phyloP scores from a whole-genome alignment of 2,329 filamentous ascomycete species.

The Alternaria alternata region DNA sequence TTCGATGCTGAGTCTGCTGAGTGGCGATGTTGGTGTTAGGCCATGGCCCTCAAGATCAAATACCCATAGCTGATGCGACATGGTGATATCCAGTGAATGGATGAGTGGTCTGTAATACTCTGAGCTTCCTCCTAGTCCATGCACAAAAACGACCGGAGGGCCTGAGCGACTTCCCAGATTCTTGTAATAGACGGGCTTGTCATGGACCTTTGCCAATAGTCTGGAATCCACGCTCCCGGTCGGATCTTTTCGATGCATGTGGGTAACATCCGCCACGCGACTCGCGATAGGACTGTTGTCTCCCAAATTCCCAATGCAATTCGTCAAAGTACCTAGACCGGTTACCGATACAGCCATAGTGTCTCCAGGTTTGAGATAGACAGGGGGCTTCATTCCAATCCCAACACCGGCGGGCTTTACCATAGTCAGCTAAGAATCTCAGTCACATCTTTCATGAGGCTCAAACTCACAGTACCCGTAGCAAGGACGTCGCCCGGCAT shows the following conservation, averaged over 20 bases:
- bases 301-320: not conserved
- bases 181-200: not conserved
- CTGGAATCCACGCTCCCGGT: not conserved
- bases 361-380: slow-evolving; percentile 40
- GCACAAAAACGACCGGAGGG: slow-evolving; percentile 60
- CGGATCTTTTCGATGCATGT: not conserved
- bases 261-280: not conserved
- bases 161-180: slow-evolving; percentile 10
- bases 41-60: slow-evolving; percentile 67
- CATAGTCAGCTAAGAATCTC: not conserved
- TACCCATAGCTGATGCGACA: slow-evolving; percentile 51
- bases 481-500: slow-evolving; percentile 58
- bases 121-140: slow-evolving; percentile 61
- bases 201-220: not conserved
- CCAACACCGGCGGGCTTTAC: slow-evolving; percentile 49
- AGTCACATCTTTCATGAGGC: not conserved
- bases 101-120: slow-evolving; percentile 59
- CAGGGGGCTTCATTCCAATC: slow-evolving; percentile 51
- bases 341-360: slow-evolving; percentile 33
- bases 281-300: not conserved
- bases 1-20: slow-evolving; percentile 54
- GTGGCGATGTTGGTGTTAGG: slow-evolving; percentile 60
- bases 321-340: slow-evolving; percentile 12
- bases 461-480: slow-evolving; percentile 59
- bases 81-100: slow-evolving; percentile 39